phyloP scores from a whole-genome alignment of 306 rosid species.

The Boehmeria nivea region DNA sequence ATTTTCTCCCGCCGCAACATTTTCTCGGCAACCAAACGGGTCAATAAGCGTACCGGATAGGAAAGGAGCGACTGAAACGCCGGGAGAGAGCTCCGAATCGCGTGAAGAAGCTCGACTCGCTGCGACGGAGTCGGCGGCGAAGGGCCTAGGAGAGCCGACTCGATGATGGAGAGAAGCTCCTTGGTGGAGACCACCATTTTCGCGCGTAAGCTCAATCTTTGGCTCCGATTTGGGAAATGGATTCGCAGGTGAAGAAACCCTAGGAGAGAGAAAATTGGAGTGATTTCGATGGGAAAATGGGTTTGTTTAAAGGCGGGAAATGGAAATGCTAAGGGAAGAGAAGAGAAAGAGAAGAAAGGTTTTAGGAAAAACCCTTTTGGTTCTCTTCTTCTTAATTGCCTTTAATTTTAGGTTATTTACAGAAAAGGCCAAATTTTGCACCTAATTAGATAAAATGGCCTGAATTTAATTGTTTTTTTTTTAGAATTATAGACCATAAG shows the following conservation, averaged over 20 bases:
- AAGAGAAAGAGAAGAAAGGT: neutral
- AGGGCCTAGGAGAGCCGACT: slow-evolving; percentile 65
- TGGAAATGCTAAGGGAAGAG: neutral
- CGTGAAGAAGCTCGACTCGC: slow-evolving; percentile 73
- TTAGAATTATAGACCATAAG: too few species aligned
- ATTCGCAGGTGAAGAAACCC: slow-evolving; percentile 26
- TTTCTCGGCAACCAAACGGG: slow-evolving; percentile 4
- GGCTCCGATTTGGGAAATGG: too few species aligned
- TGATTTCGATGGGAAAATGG: too few species aligned
- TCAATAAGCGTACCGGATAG: slow-evolving; percentile 49
- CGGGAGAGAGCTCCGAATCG: slow-evolving; percentile 54
- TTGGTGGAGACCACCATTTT: slow-evolving; percentile 52
- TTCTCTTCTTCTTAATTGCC: too few species aligned
- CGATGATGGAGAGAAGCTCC: slow-evolving; percentile 64
- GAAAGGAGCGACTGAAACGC: slow-evolving; percentile 68
- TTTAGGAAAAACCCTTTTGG: slow-evolving; percentile 1
- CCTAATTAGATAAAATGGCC: too few species aligned
- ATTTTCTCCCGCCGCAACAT: neutral
- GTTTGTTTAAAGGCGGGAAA: slow-evolving; percentile 45
- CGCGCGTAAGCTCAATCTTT: too few species aligned
- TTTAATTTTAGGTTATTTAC: too few species aligned
- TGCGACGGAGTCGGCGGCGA: slow-evolving; percentile 65
- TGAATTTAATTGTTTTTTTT: too few species aligned
- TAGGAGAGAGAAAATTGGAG: slow-evolving; percentile 7
- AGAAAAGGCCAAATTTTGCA: too few species aligned